Evolutionary conservation across 106 monocot species (phyloP).

Genomic region (Chionographis japonica): DNA sequence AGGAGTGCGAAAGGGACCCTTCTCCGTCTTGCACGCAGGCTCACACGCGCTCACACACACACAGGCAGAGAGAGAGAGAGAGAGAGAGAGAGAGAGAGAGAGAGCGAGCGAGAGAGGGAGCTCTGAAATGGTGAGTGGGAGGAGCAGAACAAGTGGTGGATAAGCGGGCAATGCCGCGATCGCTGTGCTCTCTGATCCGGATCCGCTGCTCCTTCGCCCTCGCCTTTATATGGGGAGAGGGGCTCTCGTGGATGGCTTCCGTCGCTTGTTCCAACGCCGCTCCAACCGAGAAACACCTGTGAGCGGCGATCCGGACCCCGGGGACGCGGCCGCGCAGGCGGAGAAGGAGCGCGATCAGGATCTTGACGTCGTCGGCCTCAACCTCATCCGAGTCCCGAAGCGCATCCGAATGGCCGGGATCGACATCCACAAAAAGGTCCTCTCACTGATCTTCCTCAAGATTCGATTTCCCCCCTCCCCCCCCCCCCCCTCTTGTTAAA

Average conservation of each 20-base stretch:
- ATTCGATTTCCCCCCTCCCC: not conserved
- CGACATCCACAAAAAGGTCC: slow-evolving; percentile 20
- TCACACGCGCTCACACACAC: no score
- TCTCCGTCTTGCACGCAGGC: no score
- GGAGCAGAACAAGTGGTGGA: no score
- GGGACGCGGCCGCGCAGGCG: not conserved
- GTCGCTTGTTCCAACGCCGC: slow-evolving; percentile 26
- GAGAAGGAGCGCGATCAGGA: not conserved
- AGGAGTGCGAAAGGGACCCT: no score
- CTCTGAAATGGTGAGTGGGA: no score
- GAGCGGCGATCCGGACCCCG: slow-evolving; percentile 1
- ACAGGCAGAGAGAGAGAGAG: no score
- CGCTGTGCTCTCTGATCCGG: no score
- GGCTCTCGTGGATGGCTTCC: slow-evolving; percentile 23
- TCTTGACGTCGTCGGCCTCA: slow-evolving; percentile 3
- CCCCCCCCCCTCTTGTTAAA: not conserved
- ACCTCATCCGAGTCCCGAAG: slow-evolving; percentile 14
- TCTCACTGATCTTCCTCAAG: not conserved
- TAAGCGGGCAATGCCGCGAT: no score
- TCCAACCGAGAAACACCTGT: not conserved
- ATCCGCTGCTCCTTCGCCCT: no score
- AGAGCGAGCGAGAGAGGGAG: no score
- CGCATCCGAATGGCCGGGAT: not conserved
- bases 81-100: no score
- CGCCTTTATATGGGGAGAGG: slow-evolving; percentile 18